These are phyloP conservation scores for Trypanosoma platydactyli DNA, from an alignment of 208 protist species.

Conservation along the genomic window DNA sequence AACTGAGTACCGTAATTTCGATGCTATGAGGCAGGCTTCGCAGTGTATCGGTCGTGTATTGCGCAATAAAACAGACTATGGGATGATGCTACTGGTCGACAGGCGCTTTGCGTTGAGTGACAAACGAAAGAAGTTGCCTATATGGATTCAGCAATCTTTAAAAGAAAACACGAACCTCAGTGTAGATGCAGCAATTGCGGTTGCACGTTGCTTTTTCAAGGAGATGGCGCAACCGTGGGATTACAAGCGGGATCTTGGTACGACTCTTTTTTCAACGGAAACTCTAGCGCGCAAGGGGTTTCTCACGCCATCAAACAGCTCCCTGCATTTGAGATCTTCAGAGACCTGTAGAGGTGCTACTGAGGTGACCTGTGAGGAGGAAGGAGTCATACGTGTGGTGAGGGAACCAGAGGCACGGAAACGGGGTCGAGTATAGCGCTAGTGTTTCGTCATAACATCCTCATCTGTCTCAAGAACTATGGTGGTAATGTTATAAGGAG, in stretches of 20 bases:
- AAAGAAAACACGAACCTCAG: slow-evolving; percentile 92
- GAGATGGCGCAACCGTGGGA: slow-evolving; percentile 96
- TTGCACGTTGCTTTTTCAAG: slow-evolving; percentile 91
- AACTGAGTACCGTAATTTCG: slow-evolving; percentile 98
- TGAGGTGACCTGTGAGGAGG: slow-evolving; percentile 18
- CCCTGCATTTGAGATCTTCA: background rate
- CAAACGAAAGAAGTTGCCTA: slow-evolving; percentile 93
- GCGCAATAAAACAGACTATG: slow-evolving; percentile 99
- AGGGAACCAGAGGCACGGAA: slow-evolving; percentile 48
- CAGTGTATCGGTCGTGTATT: slow-evolving; percentile 99
- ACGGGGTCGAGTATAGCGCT: slow-evolving; percentile 29
- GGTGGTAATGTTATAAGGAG: background rate
- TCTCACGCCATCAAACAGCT: slow-evolving; percentile 22
- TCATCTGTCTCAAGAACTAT: slow-evolving; percentile 11
- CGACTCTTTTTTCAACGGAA: slow-evolving; percentile 67
- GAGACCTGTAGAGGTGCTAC: background rate
- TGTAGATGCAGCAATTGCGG: slow-evolving; percentile 84
- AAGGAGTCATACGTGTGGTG: slow-evolving; percentile 41
- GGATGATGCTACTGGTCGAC: slow-evolving; percentile 99
- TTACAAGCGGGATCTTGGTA: slow-evolving; percentile 83
- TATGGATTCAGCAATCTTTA: slow-evolving; percentile 90
- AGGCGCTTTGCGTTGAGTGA: slow-evolving; percentile 95
- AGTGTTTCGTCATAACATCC: background rate
- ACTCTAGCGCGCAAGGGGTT: slow-evolving; percentile 32
- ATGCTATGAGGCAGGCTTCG: slow-evolving; percentile 98